These are phyloP conservation scores for Aphanomyces invadans DNA, from an alignment of 352 stramenopile species.

Conservation along the genomic window DNA sequence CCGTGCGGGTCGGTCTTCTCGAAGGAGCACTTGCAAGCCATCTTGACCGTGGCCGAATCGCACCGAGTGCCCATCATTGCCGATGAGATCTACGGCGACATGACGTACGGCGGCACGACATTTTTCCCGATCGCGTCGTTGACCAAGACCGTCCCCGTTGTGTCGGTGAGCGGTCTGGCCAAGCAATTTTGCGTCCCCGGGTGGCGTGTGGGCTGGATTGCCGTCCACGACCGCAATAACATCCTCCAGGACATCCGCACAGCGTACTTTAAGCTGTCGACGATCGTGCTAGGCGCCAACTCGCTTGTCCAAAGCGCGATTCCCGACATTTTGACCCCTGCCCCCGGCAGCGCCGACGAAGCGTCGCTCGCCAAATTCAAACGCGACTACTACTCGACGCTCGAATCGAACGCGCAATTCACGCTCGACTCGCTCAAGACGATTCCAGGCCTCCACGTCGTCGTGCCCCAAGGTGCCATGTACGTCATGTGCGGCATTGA, in stretches of 20 bases:
- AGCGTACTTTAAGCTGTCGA: conserved; percentile 87
- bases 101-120: conserved; percentile 60
- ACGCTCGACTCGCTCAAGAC: conserved; percentile 59
- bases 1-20: conserved; percentile 92
- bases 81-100: conserved; percentile 82
- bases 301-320: conserved; percentile 86
- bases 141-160: conserved; percentile 70
- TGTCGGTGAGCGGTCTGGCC: conserved; percentile 79
- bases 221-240: conserved; percentile 88
- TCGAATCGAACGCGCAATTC: conserved; percentile 85
- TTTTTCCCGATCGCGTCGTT: conserved; percentile 81
- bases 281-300: conserved; percentile 88
- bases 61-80: conserved; percentile 91
- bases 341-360: conserved; percentile 47
- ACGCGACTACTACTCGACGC: conserved; percentile 60
- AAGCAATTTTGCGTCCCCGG: conserved; percentile 95
- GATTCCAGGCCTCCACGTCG: conserved; percentile 80
- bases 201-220: conserved; percentile 93
- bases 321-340: conserved; percentile 69
- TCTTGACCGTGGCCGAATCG: conserved; percentile 62
- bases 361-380: conserved; percentile 73
- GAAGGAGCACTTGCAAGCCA: conserved; percentile 66
- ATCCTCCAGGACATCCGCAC: conserved; percentile 73
- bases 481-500: conserved; percentile 88
- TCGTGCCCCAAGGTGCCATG: conserved; percentile 91